Conservation (phyloP, 139 green algal genomes). For the Coelastrella sp. region DNA sequence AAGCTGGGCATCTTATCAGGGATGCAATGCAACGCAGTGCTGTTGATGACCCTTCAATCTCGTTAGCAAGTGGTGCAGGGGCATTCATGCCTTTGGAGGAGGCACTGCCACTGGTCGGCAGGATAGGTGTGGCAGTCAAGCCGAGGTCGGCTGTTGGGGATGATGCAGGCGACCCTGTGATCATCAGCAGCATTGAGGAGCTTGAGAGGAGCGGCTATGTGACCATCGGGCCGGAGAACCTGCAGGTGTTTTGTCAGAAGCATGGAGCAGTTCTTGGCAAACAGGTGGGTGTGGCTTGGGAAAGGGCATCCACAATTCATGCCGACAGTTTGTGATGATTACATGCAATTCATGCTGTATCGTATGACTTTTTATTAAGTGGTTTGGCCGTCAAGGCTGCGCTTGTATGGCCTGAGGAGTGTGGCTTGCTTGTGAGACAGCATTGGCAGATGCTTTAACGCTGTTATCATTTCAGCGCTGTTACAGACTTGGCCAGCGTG, state of each 20-base stretch:
- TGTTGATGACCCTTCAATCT: neutral
- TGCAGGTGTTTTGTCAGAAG: neutral
- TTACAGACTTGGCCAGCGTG: no score
- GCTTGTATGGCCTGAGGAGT: no score
- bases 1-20: conserved; percentile 2
- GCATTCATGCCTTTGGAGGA: conserved; percentile 27
- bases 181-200: conserved; percentile 16
- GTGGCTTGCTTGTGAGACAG: no score
- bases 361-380: no score
- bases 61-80: neutral
- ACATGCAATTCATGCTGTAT: no score
- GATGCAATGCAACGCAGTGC: neutral
- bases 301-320: no score
- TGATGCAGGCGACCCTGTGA: neutral
- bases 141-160: neutral
- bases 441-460: no score
- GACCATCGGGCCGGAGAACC: neutral
- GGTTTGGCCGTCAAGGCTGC: no score
- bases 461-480: no score
- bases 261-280: neutral
- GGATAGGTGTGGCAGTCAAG: conserved; percentile 20
- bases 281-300: neutral
- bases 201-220: neutral
- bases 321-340: no score
- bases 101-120: conserved; percentile 29